Evolutionary conservation across 768 basidiomycete species (phyloP).

Genomic region (Boletus rubroflammeus): DNA sequence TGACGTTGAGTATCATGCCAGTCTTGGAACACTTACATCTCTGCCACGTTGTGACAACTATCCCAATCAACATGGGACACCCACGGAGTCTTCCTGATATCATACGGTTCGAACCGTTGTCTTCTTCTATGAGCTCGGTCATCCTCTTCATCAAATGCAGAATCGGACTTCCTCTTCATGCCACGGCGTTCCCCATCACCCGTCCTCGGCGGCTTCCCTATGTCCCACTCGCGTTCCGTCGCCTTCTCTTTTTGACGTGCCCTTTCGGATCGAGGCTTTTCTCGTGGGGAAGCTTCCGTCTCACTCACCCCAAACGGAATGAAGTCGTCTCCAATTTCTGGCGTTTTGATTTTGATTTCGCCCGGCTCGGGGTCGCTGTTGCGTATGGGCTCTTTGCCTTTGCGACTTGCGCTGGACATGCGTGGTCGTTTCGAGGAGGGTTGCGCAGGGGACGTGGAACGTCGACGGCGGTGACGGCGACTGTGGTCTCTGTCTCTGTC

Average conservation of each 20-base stretch:
- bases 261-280: constrained; percentile 14
- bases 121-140: constrained; percentile 38
- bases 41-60: constrained; percentile 70
- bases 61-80: constrained; percentile 66
- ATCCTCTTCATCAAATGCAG: constrained; percentile 44
- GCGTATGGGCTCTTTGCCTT: constrained; percentile 15
- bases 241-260: constrained; percentile 19
- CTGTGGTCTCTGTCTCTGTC: not conserved
- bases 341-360: constrained; percentile 6
- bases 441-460: constrained; percentile 14
- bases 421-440: constrained; percentile 19
- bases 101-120: constrained; percentile 50
- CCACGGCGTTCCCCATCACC: constrained; percentile 22
- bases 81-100: constrained; percentile 67
- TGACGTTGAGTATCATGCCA: constrained; percentile 5
- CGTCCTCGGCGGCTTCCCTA: constrained; percentile 29
- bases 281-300: constrained; percentile 5
- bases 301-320: constrained; percentile 27
- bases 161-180: constrained; percentile 47
- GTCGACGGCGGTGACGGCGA: constrained; percentile 5
- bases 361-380: constrained; percentile 9
- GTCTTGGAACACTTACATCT: constrained; percentile 56
- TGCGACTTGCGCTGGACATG: constrained; percentile 8
- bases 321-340: constrained; percentile 31
- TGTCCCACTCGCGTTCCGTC: constrained; percentile 40